Conservation (phyloP, 192 early-diverging fungal species). For the Entomortierella chlamydospora region DNA sequence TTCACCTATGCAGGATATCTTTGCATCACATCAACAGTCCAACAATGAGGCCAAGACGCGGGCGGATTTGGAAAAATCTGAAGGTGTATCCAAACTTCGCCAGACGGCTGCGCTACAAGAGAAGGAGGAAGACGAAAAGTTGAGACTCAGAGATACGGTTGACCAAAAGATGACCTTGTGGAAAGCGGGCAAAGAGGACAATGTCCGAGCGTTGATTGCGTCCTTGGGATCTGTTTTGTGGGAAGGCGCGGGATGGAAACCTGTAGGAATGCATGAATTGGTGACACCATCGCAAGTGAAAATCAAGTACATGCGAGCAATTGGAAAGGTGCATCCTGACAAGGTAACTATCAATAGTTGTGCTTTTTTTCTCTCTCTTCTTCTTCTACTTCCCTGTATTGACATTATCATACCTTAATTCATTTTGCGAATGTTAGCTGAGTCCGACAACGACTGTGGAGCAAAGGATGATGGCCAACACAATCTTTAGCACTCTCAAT, state of each 20-base stretch:
- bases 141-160: constrained; percentile 82
- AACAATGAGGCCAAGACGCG: constrained; percentile 21
- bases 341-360: constrained; percentile 67
- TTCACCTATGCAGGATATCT: constrained; percentile 42
- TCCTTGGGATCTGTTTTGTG: constrained; percentile 84
- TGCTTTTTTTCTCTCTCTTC: neutral
- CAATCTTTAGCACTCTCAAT: constrained; percentile 90
- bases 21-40: constrained; percentile 23
- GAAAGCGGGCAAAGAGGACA: constrained; percentile 90
- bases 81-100: constrained; percentile 78
- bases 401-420: neutral
- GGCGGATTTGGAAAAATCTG: constrained; percentile 32
- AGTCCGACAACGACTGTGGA: constrained; percentile 73
- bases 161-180: constrained; percentile 80
- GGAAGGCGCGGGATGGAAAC: constrained; percentile 78
- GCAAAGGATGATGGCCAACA: constrained; percentile 86
- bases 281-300: constrained; percentile 90
- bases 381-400: neutral
- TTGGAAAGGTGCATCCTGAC: constrained; percentile 94
- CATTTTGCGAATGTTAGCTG: too few species aligned
- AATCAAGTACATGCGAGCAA: constrained; percentile 92
- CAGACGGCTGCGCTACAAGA: constrained; percentile 75
- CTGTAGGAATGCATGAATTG: constrained; percentile 86
- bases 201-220: constrained; percentile 88
- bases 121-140: constrained; percentile 79